phyloP scores from a whole-genome alignment of 2,329 filamentous ascomycete genomes.

The Penicillium sp. region DNA sequence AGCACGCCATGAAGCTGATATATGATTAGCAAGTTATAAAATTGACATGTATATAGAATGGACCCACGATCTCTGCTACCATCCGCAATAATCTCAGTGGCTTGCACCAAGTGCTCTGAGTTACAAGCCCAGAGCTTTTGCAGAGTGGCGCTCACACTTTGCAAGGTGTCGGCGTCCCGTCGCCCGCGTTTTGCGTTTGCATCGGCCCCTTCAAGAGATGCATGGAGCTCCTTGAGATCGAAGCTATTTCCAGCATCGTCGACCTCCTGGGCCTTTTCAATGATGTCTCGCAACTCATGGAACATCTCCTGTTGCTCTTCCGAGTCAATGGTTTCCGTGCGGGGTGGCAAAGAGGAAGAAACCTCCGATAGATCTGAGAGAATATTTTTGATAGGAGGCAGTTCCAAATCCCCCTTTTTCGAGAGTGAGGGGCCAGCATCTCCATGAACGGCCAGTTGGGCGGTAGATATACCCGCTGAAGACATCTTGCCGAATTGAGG shows the following conservation, averaged over 20 bases:
- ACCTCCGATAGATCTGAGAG: conserved; percentile 23
- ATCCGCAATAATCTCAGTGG: conserved; percentile 42
- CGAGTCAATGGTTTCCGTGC: conserved; percentile 16
- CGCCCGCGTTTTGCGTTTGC: conserved; percentile 21
- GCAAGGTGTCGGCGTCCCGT: conserved; percentile 24
- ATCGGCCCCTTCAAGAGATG: conserved; percentile 32
- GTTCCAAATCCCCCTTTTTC: conserved; percentile 12
- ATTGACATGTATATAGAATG: neutral
- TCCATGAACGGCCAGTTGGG: conserved; percentile 1
- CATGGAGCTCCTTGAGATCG: conserved; percentile 30
- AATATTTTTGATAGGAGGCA: conserved; percentile 28
- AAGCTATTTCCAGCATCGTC: conserved; percentile 24
- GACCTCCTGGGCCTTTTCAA: conserved; percentile 26
- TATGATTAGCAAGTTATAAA: conserved; percentile 9
- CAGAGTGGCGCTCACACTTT: conserved; percentile 31
- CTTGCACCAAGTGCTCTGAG: conserved; percentile 36
- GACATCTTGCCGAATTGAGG: conserved; percentile 15
- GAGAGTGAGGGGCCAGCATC: conserved; percentile 3
- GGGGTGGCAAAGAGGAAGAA: conserved; percentile 21
- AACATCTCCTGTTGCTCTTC: conserved; percentile 38
- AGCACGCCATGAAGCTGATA: conserved; percentile 39
- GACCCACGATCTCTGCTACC: conserved; percentile 44
- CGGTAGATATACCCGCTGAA: conserved; percentile 15
- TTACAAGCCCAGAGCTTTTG: conserved; percentile 37
- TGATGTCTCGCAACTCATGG: conserved; percentile 29